phyloP scores from a whole-genome alignment of 108 stramenopile genomes.

The Fragilaria crotonensis region DNA sequence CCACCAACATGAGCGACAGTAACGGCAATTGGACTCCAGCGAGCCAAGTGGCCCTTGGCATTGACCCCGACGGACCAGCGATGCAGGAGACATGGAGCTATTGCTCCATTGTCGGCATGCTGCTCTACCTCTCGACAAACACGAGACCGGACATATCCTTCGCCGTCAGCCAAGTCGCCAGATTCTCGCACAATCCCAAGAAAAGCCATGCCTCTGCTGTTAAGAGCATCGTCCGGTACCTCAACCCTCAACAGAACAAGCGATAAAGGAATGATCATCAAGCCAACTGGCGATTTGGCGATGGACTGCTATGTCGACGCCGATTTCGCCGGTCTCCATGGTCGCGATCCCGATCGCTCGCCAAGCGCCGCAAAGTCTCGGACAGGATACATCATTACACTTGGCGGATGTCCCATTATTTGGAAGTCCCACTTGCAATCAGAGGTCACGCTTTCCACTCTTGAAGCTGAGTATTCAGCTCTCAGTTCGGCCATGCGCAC shows the following conservation, averaged over 20 bases:
- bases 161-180: no score
- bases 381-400: constrained; percentile 31
- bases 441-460: constrained; percentile 23
- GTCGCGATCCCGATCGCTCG: constrained; percentile 7
- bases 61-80: constrained; percentile 25
- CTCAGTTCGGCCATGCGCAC: no score
- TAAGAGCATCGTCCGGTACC: constrained; percentile 44
- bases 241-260: constrained; percentile 23
- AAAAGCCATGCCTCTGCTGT: constrained; percentile 4
- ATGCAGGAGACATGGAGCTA: constrained; percentile 24
- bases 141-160: no score
- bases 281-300: constrained; percentile 7
- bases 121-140: no score
- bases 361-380: constrained; percentile 27
- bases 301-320: constrained; percentile 32
- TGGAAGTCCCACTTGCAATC: constrained; percentile 39
- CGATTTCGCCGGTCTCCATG: no score
- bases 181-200: no score
- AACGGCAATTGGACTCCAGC: no score
- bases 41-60: constrained; percentile 19
- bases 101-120: no score
- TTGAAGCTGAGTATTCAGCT: constrained; percentile 33
- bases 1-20: no score
- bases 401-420: constrained; percentile 22
- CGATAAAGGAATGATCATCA: constrained; percentile 32